A percentile compares a stretch with the other conserved stretches of the same genome.
Evolutionary conservation across 768 basidiomycete species (phyloP).

Genomic region (Pisolithus sp.): DNA sequence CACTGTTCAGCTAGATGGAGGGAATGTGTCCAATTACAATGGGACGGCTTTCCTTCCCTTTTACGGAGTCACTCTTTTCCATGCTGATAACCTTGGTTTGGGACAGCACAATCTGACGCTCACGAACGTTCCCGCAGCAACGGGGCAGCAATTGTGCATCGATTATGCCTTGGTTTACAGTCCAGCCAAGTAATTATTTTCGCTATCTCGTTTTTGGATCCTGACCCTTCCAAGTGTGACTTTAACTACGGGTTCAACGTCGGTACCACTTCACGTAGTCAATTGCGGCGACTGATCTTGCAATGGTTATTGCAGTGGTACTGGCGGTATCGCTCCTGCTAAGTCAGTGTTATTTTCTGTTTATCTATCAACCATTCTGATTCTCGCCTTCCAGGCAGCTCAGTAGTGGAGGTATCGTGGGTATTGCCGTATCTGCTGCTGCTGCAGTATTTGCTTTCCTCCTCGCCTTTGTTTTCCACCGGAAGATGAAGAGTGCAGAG

Average conservation of each 20-base stretch:
- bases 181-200: slow-evolving; percentile 10
- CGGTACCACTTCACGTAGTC: neutral
- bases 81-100: slow-evolving; percentile 33
- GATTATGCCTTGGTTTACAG: slow-evolving; percentile 21
- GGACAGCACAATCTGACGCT: slow-evolving; percentile 30
- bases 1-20: slow-evolving; percentile 30
- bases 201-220: neutral
- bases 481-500: slow-evolving; percentile 21
- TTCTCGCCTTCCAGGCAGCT: slow-evolving; percentile 6
- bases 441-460: slow-evolving; percentile 8
- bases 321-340: neutral
- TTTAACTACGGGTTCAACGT: neutral
- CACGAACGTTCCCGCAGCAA: slow-evolving; percentile 22
- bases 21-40: slow-evolving; percentile 7
- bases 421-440: slow-evolving; percentile 11
- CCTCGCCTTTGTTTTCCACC: slow-evolving; percentile 20
- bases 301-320: neutral
- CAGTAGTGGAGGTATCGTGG: slow-evolving; percentile 17
- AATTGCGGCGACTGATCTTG: neutral
- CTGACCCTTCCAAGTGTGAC: too few species aligned
- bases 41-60: slow-evolving; percentile 7
- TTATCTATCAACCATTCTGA: too few species aligned
- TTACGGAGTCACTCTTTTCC: slow-evolving; percentile 29
- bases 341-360: neutral
- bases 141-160: slow-evolving; percentile 20